Percentiles rank a stretch among this genome's conserved stretches.
phyloP scores from a whole-genome alignment of 768 basidiomycete genomes.

The Ramaria sp. region DNA sequence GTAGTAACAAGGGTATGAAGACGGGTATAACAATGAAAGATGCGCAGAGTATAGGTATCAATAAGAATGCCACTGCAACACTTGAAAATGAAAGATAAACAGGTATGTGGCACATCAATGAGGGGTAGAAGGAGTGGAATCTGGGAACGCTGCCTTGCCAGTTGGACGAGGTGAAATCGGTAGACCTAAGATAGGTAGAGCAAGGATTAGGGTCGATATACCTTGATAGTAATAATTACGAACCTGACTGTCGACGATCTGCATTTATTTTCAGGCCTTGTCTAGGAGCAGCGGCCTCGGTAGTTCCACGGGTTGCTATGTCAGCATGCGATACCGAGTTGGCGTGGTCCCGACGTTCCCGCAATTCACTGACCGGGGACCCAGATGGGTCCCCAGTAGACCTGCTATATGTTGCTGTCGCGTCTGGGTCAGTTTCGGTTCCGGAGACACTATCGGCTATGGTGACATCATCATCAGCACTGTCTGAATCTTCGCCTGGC shows the following conservation, averaged over 20 bases:
- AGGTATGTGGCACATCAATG: neutral
- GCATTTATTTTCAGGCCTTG: slow-evolving; percentile 62
- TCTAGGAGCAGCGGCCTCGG: slow-evolving; percentile 50
- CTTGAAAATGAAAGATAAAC: neutral
- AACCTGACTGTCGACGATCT: slow-evolving; percentile 28
- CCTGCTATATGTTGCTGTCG: neutral
- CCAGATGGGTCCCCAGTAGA: neutral
- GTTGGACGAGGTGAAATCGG: slow-evolving; percentile 7
- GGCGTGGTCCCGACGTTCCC: slow-evolving; percentile 1
- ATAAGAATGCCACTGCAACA: neutral
- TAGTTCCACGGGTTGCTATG: neutral
- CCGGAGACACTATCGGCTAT: slow-evolving; percentile 31
- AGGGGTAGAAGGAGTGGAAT: neutral
- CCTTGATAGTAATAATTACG: slow-evolving; percentile 24
- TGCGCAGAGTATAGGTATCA: neutral
- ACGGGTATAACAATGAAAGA: neutral
- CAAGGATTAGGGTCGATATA: slow-evolving; percentile 35
- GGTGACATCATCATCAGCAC: slow-evolving; percentile 51
- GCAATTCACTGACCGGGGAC: neutral
- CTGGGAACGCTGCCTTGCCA: neutral
- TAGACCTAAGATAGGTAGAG: slow-evolving; percentile 26
- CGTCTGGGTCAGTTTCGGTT: slow-evolving; percentile 11
- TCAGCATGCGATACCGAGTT: neutral
- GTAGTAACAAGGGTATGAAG: neutral
- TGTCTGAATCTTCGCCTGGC: slow-evolving; percentile 56